phyloP scores from a whole-genome alignment of 768 basidiomycete genomes.

The Leccinellum albellum region DNA sequence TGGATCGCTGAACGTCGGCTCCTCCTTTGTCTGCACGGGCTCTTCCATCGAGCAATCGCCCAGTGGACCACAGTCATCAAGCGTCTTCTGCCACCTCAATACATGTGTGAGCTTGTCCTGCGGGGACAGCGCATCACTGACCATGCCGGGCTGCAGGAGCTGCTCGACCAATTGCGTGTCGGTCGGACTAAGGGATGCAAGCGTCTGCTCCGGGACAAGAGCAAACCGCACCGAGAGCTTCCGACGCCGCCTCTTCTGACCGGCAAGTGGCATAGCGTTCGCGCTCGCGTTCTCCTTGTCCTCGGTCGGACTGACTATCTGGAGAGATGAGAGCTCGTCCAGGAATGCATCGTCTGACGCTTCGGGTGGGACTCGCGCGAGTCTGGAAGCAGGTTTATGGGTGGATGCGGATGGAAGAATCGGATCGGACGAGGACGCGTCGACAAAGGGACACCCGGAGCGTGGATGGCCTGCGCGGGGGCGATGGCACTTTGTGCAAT shows the following conservation, averaged over 20 bases:
- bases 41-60: constrained; percentile 32
- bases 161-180: constrained; percentile 45
- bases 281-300: constrained; percentile 4
- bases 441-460: constrained; percentile 52
- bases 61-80: constrained; percentile 31
- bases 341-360: constrained; percentile 30
- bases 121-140: constrained; percentile 16
- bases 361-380: background rate
- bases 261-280: background rate
- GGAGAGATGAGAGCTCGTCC: constrained; percentile 46
- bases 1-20: background rate
- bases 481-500: constrained; percentile 53
- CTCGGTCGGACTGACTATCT: constrained; percentile 31
- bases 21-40: constrained; percentile 14
- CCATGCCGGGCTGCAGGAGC: constrained; percentile 44
- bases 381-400: constrained; percentile 2
- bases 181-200: constrained; percentile 49
- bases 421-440: constrained; percentile 20
- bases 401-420: constrained; percentile 16
- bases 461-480: constrained; percentile 59
- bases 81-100: constrained; percentile 27
- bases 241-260: constrained; percentile 11
- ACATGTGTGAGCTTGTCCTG: constrained; percentile 31
- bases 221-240: constrained; percentile 31
- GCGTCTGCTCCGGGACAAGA: constrained; percentile 36